Evolutionary conservation across 1,139 yeast genomes (phyloP), one percentile per base, ranked within the genome.

Genomic region (Hemisphaericaspora subhashii): DNA sequence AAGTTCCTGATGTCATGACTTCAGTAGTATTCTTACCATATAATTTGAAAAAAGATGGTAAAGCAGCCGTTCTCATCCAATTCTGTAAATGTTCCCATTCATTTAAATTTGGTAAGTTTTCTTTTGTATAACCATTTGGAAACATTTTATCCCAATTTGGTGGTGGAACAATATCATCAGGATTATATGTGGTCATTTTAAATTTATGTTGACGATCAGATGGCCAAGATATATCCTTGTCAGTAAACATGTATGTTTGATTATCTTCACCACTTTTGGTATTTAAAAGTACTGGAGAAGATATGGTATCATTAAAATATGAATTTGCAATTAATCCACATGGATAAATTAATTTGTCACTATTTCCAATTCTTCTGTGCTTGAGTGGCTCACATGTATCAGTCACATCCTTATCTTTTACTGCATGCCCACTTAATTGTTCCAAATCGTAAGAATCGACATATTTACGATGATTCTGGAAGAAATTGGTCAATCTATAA

Each of bases 251-350:
- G 62, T 79, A 90, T 42, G 83, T 77, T 21, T 60, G 60, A 39
- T 66, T 68, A 33, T 66, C 57, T 16, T 64, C 60, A 27, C 75
- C 73, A 35, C 63, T 62, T 44, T 60, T 55, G 4, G 77, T 62
- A 44, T 72, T 72, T 38, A 72, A 58, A 7, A 66, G 56, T 4
- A 86, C 79, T 10, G 72, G 68, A 11, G 69, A 59, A 3, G 78
- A 57, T 51, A 81, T 74, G 1, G 97, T 84, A 55, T 92, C 98
- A 62, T 94, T 92, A 67, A 92, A 92, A 57, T 81, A 61, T 1
- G 98, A 85, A 63, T 92, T 92, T 37, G 98, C 97, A 57, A 92
- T 90, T 45, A 92, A 71, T 0, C 98, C 98, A 66, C 98, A 92
- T 7, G 98, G 98, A 59, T 92, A 92, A 15, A 68, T 52, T 36